phyloP scores from a whole-genome alignment of 345 rosid genomes.

The Ceriops tagal region DNA sequence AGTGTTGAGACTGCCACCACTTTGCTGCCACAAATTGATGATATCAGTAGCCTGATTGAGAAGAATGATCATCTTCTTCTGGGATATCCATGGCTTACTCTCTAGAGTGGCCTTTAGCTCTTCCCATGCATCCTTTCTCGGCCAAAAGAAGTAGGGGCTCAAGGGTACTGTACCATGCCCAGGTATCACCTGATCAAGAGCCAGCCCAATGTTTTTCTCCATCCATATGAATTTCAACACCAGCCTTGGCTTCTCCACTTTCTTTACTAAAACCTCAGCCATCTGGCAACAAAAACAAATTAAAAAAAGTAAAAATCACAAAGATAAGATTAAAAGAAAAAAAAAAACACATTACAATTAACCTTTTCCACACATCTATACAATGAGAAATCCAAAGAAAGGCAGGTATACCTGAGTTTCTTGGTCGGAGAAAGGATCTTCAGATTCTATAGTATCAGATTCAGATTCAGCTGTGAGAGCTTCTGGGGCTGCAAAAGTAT shows the following conservation, averaged over 20 bases:
- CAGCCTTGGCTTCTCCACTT: constrained; percentile 54
- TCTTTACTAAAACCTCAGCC: constrained; percentile 36
- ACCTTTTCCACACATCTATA: no score
- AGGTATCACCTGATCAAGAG: constrained; percentile 61
- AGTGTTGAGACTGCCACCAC: constrained; percentile 57
- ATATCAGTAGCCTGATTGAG: constrained; percentile 85
- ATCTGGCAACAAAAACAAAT: constrained; percentile 16
- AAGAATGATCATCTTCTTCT: constrained; percentile 74
- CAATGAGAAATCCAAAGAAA: no score
- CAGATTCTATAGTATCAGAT: no score
- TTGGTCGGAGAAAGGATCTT: no score
- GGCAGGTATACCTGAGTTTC: no score
- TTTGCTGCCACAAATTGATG: constrained; percentile 86
- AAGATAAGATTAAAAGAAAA: neutral
- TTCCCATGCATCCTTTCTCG: constrained; percentile 85
- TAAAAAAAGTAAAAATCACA: constrained; percentile 10
- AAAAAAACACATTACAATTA: neutral
- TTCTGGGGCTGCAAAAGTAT: no score
- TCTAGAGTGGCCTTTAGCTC: constrained; percentile 70
- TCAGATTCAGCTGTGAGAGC: no score
- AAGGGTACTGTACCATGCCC: constrained; percentile 72
- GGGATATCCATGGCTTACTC: constrained; percentile 77
- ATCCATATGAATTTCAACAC: constrained; percentile 81
- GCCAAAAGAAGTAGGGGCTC: constrained; percentile 81
- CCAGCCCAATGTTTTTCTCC: constrained; percentile 84